Evolutionary conservation across 192 early-diverging fungal species (phyloP).

Genomic region (Coemansia sp.): DNA sequence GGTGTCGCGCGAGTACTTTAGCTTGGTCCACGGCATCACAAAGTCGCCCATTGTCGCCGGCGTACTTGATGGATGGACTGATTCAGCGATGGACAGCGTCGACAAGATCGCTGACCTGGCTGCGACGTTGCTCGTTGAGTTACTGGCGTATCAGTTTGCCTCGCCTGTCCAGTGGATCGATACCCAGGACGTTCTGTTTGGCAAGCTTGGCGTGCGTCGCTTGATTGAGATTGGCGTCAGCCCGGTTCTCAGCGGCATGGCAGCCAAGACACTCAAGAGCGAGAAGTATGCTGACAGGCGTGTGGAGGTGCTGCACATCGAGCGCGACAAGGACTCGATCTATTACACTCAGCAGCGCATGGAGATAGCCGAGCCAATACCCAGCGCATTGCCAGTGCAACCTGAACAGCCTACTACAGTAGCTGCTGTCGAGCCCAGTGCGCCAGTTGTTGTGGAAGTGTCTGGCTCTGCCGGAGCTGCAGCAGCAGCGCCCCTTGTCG

Average conservation of each 20-base stretch:
- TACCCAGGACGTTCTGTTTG: slow-evolving; percentile 86
- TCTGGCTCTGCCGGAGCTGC: too few relatives aligned
- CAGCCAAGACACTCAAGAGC: slow-evolving; percentile 53
- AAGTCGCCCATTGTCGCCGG: slow-evolving; percentile 66
- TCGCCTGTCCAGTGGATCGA: slow-evolving; percentile 94
- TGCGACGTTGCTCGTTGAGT: slow-evolving; percentile 79
- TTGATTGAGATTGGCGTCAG: slow-evolving; percentile 89
- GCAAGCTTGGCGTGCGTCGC: slow-evolving; percentile 74
- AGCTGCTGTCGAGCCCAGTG: too few relatives aligned
- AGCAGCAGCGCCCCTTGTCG: too few relatives aligned
- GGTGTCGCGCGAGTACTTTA: slow-evolving; percentile 75
- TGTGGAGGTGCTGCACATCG: slow-evolving; percentile 15
- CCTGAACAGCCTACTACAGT: background rate
- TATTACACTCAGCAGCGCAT: slow-evolving; percentile 2
- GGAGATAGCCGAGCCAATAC: background rate
- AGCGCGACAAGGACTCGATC: slow-evolving; percentile 18
- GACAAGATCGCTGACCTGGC: slow-evolving; percentile 75
- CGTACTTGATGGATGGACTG: slow-evolving; percentile 71
- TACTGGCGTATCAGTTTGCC: slow-evolving; percentile 93
- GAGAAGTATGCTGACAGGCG: background rate
- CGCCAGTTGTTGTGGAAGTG: too few relatives aligned
- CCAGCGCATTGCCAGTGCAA: background rate
- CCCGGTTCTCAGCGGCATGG: slow-evolving; percentile 89
- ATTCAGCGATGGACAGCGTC: slow-evolving; percentile 42
- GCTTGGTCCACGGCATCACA: slow-evolving; percentile 70